A percentile compares a stretch with the other conserved stretches of the same genome.
Conservation (phyloP, 1,284 basidiomycete species). For the Naganishia sp. region DNA sequence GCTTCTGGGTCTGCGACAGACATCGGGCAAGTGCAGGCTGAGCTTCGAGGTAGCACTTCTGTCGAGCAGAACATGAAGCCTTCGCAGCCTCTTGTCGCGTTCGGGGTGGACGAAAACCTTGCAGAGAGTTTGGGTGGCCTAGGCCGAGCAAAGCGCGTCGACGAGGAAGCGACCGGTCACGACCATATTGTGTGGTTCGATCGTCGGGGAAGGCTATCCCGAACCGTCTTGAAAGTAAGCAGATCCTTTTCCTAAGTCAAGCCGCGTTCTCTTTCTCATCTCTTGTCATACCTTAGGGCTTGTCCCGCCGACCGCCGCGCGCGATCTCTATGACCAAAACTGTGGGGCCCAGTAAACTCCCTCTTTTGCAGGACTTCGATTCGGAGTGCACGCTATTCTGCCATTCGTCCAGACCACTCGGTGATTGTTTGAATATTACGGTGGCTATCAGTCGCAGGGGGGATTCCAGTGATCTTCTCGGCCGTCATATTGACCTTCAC, state of each 20-base stretch:
- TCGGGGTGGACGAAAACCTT: slow-evolving; percentile 43
- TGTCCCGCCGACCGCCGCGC: slow-evolving; percentile 11
- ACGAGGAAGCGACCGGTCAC: slow-evolving; percentile 17
- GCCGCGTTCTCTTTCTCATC: no score
- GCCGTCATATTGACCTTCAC: neutral
- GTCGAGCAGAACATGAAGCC: slow-evolving; percentile 46
- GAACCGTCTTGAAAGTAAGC: slow-evolving; percentile 16
- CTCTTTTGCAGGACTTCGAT: neutral
- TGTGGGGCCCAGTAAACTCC: neutral
- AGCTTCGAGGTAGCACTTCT: slow-evolving; percentile 52
- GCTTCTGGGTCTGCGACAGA: slow-evolving; percentile 59
- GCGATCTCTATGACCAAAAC: slow-evolving; percentile 6
- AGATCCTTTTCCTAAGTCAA: neutral
- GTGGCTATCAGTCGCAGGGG: neutral
- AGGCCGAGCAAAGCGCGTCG: slow-evolving; percentile 3
- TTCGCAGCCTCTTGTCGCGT: slow-evolving; percentile 35
- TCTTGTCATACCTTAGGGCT: neutral
- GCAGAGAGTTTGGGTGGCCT: slow-evolving; percentile 41
- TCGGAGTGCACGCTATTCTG: neutral
- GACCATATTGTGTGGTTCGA: slow-evolving; percentile 24
- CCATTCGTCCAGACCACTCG: neutral
- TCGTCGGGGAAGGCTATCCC: slow-evolving; percentile 1
- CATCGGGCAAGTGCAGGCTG: slow-evolving; percentile 66
- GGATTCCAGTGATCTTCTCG: neutral
- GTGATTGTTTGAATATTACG: neutral